Percentiles rank a stretch among this genome's conserved stretches.
Conservation (phyloP, 768 basidiomycete genomes). For the Tubosaeta sp. region DNA sequence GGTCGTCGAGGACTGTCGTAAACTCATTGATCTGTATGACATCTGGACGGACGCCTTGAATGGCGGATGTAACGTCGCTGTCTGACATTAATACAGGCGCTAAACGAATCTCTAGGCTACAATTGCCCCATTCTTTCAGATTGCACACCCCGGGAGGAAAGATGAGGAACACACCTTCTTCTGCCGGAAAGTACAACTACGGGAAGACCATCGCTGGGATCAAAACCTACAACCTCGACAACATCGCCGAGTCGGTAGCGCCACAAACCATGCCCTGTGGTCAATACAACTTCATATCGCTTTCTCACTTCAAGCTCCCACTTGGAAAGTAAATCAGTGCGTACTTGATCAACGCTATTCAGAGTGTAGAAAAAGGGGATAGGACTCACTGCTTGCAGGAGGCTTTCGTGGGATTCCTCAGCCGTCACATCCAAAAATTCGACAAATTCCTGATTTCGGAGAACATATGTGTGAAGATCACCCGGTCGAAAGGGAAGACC, state of each 20-base stretch:
- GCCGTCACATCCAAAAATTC: not conserved
- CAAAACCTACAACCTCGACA: not conserved
- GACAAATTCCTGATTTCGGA: not conserved
- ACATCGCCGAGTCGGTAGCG: not conserved
- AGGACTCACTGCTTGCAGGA: slow-evolving; percentile 4
- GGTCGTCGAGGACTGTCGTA: not conserved
- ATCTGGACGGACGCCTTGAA: not conserved
- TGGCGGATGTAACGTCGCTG: not conserved
- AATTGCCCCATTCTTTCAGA: not conserved
- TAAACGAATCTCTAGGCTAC: not conserved
- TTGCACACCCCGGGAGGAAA: not conserved
- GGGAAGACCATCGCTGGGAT: not conserved
- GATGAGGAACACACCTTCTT: not conserved
- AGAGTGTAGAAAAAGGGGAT: too few relatives aligned
- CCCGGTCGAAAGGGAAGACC: not conserved
- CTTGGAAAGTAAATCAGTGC: not conserved
- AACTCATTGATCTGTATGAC: not conserved
- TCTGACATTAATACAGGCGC: not conserved
- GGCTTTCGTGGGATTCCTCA: not conserved
- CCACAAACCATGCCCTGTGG: not conserved
- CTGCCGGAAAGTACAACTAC: not conserved
- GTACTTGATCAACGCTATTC: not conserved
- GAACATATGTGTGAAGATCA: not conserved
- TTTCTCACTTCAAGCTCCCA: not conserved
- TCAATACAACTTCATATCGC: not conserved